phyloP scores from a whole-genome alignment of 192 early-diverging fungal genomes.

The Coemansia sp. region DNA sequence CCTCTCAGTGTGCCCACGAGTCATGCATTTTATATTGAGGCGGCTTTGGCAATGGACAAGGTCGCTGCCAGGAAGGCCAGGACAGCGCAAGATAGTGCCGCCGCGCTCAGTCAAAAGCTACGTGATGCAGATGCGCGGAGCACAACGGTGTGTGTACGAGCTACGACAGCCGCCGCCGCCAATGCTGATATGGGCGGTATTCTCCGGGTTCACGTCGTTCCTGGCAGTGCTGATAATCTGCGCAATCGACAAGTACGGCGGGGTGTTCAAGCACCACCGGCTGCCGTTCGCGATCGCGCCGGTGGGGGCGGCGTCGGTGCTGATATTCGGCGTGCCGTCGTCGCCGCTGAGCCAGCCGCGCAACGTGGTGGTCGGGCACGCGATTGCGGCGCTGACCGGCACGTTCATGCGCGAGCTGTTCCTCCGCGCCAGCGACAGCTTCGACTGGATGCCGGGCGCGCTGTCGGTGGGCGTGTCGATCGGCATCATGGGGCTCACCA shows the following conservation, averaged over 20 bases:
- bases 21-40: constrained; percentile 28
- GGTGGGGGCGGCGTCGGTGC: constrained; percentile 42
- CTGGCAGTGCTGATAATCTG: constrained; percentile 27
- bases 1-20: not conserved
- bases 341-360: constrained; percentile 49
- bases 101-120: constrained; percentile 29
- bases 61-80: constrained; percentile 34
- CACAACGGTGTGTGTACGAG: constrained; percentile 30
- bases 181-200: constrained; percentile 37
- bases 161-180: constrained; percentile 22
- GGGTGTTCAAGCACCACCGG: constrained; percentile 38
- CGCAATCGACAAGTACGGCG: constrained; percentile 43
- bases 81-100: constrained; percentile 31
- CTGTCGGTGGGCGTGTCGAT: constrained; percentile 46
- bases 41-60: constrained; percentile 36
- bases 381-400: constrained; percentile 39
- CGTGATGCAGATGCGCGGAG: constrained; percentile 38
- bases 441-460: constrained; percentile 46
- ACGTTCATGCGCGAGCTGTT: constrained; percentile 49
- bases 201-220: constrained; percentile 43
- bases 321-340: constrained; percentile 42
- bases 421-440: constrained; percentile 21
- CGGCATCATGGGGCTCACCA: constrained; percentile 45
- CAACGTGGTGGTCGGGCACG: constrained; percentile 41
- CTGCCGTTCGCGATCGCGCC: constrained; percentile 52